Evolutionary conservation across 202 grass and related monocot species (phyloP).

Genomic region (Schoenoplectus tabernaemontani): DNA sequence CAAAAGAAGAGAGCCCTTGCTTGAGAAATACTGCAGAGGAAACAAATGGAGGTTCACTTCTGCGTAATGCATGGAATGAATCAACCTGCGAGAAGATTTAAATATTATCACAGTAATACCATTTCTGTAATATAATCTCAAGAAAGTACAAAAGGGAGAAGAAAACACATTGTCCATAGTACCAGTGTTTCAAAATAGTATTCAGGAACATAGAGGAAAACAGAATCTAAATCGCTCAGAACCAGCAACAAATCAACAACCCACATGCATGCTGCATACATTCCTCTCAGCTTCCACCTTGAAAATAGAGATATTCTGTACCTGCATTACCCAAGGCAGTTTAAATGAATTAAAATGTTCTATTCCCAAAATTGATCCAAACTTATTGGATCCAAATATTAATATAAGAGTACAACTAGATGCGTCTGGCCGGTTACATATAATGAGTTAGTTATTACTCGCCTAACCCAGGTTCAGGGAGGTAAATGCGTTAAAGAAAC

Average conservation of each 20-base stretch:
- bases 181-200: constrained; percentile 86
- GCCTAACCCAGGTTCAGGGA: too few species aligned
- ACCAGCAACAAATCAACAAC: constrained; percentile 77
- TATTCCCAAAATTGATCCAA: neutral
- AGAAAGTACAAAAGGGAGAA: constrained; percentile 8
- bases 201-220: constrained; percentile 66
- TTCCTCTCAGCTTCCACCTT: constrained; percentile 74
- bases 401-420: neutral
- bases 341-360: neutral
- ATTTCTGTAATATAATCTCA: constrained; percentile 5
- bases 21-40: constrained; percentile 68
- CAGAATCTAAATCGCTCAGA: constrained; percentile 39
- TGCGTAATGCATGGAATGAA: constrained; percentile 76
- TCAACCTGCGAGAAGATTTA: constrained; percentile 51
- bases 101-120: neutral
- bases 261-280: constrained; percentile 96
- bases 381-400: neutral
- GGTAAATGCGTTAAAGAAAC: too few species aligned
- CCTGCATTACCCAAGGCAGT: constrained; percentile 31
- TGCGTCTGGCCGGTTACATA: too few species aligned
- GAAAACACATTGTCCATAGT: constrained; percentile 26
- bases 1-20: constrained; percentile 67
- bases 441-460: too few species aligned
- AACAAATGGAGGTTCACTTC: constrained; percentile 84
- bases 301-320: constrained; percentile 71